Evolutionary conservation across 129 eudicot genomes (phyloP).

Genomic region (Flaveria ramosissima): DNA sequence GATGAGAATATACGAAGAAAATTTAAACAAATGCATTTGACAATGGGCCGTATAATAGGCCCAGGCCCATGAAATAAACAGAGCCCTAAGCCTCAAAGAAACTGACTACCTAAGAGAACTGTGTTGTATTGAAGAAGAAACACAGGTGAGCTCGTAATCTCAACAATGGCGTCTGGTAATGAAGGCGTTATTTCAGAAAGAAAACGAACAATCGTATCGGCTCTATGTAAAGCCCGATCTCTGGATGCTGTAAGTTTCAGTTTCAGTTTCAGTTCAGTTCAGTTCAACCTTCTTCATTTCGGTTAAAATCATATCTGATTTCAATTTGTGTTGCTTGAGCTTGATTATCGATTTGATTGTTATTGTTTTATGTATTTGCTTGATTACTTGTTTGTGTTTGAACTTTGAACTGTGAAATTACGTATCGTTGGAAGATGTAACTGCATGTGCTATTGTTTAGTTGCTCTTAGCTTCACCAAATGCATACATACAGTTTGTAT

Average conservation of each 20-base stretch:
- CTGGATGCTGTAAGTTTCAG: slow-evolving; percentile 61
- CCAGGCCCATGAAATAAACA: slow-evolving; percentile 31
- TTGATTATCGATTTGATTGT: slow-evolving; percentile 1
- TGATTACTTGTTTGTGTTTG: slow-evolving; percentile 1
- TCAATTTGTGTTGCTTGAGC: slow-evolving; percentile 11
- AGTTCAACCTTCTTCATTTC: neutral
- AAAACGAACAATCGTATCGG: slow-evolving; percentile 53
- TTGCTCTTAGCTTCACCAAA: neutral
- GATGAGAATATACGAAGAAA: too few relatives aligned
- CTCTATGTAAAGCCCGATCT: slow-evolving; percentile 60
- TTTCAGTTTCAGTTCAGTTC: neutral
- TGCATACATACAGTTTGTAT: neutral
- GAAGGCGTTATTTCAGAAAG: slow-evolving; percentile 25
- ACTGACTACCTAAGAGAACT: neutral
- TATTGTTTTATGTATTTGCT: neutral
- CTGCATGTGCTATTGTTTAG: neutral
- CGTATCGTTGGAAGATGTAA: neutral
- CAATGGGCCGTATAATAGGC: neutral
- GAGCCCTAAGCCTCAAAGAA: slow-evolving; percentile 31
- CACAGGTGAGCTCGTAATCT: slow-evolving; percentile 22
- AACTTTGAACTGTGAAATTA: neutral
- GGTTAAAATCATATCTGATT: neutral
- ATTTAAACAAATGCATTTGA: too few relatives aligned
- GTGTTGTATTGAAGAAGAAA: neutral
- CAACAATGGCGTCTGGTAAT: slow-evolving; percentile 45